Base-by-base conservation (phyloP, 2,329 filamentous ascomycete genomes). In the Aschersonia sp. region DNA sequence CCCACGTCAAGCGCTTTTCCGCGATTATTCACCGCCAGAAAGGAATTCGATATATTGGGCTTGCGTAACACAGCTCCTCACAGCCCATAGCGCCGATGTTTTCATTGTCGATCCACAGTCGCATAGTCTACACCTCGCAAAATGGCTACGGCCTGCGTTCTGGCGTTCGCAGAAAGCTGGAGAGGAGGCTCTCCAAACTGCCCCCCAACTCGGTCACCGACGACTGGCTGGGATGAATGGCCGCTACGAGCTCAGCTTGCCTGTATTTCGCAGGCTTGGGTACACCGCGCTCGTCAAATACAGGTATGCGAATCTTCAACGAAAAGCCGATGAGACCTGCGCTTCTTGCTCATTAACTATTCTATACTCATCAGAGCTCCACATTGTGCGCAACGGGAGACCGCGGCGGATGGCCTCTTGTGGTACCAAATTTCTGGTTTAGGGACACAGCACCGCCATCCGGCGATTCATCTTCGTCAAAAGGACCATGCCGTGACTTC, bases 141-240 rank as follows among this genome's bases (percentile, higher is more conserved):
- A 61, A 78, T 78, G 74, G 73, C 74, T 62, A 63, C 71, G 61
- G 67, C 66, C 65, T 65, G 66, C 55, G 65, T 74, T 64, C 58
- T 69, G 62, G 59, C 61, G 52, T 64, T 62, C 55, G 65, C 59
- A 62, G 65, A 60, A 59, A 61, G 58, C 62, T 68, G 62, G 65
- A 62, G 58, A 63, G 63, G 56, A 66, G 64, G 57, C 60, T 61
- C 51, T 55, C 62, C 58, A 66, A 64, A 62, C 53, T 66, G 54
- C 57, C 55, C 54, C 56, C 57, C 59, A 53, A 60, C 52, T 56
- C 61, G 44, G 51, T 56, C 50, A 59, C 62, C 55, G 58, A 62
- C 56, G 58, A 64, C 45, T 53, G 46, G 43, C 32, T 54, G 51
- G 53, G 47, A 53, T 51, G 46, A 50, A 32, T 56, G 53, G 30